Evolutionary conservation across 257 asterid species (phyloP).

Genomic region (Jasminum sambac): DNA sequence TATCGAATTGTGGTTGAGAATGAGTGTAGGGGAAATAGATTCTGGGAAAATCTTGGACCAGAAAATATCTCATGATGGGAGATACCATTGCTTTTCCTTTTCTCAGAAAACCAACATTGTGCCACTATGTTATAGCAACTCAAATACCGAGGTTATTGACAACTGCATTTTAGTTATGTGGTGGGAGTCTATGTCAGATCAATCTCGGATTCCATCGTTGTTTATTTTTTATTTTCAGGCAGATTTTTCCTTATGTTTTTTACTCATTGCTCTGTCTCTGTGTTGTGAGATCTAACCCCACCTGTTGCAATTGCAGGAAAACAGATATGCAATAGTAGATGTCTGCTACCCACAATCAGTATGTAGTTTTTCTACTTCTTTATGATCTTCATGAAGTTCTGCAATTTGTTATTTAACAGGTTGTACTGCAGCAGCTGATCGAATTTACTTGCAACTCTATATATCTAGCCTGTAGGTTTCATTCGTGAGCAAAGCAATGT

Average conservation of each 20-base stretch:
- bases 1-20: too few relatives aligned
- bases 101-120: neutral
- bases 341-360: slow-evolving; percentile 82
- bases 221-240: neutral
- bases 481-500: slow-evolving; percentile 88
- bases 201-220: neutral
- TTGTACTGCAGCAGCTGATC: slow-evolving; percentile 7
- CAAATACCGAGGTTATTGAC: neutral
- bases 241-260: slow-evolving; percentile 15
- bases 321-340: slow-evolving; percentile 83
- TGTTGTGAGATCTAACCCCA: slow-evolving; percentile 17
- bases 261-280: slow-evolving; percentile 15
- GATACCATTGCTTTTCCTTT: neutral
- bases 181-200: neutral
- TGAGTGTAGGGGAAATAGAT: too few relatives aligned
- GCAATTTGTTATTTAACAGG: slow-evolving; percentile 12
- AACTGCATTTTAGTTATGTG: neutral
- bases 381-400: slow-evolving; percentile 24
- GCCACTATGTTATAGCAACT: neutral
- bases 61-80: neutral
- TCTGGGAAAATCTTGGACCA: too few relatives aligned
- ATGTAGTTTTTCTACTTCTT: slow-evolving; percentile 38
- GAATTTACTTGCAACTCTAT: slow-evolving; percentile 30
- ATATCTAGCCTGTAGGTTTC: slow-evolving; percentile 87
- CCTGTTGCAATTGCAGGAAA: slow-evolving; percentile 69